phyloP scores from a whole-genome alignment of 306 rosid species.

The Pachyrhizus erosus region DNA sequence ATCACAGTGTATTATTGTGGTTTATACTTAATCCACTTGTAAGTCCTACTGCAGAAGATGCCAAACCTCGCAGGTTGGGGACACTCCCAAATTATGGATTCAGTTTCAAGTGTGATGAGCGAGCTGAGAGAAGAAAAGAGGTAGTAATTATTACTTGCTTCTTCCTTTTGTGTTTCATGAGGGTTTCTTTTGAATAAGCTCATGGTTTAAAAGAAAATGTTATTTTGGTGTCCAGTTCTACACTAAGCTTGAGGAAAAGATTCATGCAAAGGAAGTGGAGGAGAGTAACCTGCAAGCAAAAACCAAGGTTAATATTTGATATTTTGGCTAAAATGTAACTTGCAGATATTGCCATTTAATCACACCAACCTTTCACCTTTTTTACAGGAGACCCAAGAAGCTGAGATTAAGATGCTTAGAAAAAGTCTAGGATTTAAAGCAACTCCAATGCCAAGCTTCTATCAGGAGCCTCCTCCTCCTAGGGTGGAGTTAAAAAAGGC shows the following conservation, averaged over 20 bases:
- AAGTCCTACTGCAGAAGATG: constrained; percentile 77
- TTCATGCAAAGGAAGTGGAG: constrained; percentile 93
- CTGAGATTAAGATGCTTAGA: constrained; percentile 75
- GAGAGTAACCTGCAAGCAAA: constrained; percentile 87
- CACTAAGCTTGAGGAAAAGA: constrained; percentile 94
- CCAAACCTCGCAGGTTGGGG: constrained; percentile 63
- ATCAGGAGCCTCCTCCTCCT: constrained; percentile 82
- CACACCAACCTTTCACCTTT: constrained; percentile 18
- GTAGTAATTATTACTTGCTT: constrained; percentile 56
- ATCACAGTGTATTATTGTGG: background rate
- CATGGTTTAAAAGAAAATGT: background rate
- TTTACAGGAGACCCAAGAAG: constrained; percentile 88
- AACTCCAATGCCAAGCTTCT: constrained; percentile 84
- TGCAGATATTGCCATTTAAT: constrained; percentile 30
- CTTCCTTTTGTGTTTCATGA: constrained; percentile 20
- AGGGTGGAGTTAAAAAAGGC: constrained; percentile 78
- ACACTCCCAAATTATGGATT: constrained; percentile 89
- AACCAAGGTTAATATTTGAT: constrained; percentile 70
- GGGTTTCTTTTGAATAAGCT: constrained; percentile 36
- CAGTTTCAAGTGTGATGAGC: constrained; percentile 92
- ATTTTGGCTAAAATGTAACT: constrained; percentile 27
- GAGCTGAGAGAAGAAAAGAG: constrained; percentile 95
- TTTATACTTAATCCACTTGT: constrained; percentile 61
- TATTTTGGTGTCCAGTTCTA: constrained; percentile 77
- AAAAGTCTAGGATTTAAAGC: constrained; percentile 74